Evolutionary conservation across 148 eudicot species (phyloP).

Genomic region (Drosera capensis): DNA sequence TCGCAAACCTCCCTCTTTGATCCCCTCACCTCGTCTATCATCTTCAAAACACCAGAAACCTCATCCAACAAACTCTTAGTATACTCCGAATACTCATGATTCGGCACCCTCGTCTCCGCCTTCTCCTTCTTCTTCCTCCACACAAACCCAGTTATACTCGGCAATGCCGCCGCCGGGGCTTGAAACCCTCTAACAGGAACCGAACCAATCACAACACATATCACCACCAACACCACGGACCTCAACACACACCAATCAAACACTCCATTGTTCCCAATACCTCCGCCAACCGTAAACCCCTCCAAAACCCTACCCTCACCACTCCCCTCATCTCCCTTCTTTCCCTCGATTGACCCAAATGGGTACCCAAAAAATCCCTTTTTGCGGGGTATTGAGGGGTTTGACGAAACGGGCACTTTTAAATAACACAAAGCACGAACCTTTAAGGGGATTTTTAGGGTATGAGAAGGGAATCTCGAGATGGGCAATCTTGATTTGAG

Average conservation of each 20-base stretch:
- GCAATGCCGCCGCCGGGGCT: conserved; percentile 26
- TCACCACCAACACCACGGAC: conserved; percentile 27
- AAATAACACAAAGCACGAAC: neutral
- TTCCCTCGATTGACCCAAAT: too few relatives aligned
- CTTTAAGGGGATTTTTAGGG: conserved; percentile 1
- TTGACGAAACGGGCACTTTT: too few relatives aligned
- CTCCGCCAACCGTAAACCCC: conserved; percentile 3
- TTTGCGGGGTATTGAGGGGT: too few relatives aligned
- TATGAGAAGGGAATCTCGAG: neutral
- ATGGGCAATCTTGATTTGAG: neutral
- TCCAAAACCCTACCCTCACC: neutral
- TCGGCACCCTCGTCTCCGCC: conserved; percentile 14
- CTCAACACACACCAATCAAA: conserved; percentile 18
- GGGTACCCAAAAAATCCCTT: too few relatives aligned
- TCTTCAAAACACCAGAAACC: conserved; percentile 26
- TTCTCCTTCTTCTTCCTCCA: conserved; percentile 19
- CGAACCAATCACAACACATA: conserved; percentile 39
- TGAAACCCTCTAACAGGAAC: conserved; percentile 34
- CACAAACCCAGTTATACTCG: conserved; percentile 19
- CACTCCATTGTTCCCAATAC: conserved; percentile 7
- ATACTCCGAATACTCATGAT: conserved; percentile 38
- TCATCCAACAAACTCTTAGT: conserved; percentile 34
- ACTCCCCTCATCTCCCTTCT: neutral
- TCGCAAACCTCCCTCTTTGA: conserved; percentile 17
- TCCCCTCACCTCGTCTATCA: conserved; percentile 39